A percentile compares a stretch with the other conserved stretches of the same genome.
These are phyloP conservation scores for Spatholobus suberectus DNA, from an alignment of 306 rosid genomes.

Conservation along the genomic window DNA sequence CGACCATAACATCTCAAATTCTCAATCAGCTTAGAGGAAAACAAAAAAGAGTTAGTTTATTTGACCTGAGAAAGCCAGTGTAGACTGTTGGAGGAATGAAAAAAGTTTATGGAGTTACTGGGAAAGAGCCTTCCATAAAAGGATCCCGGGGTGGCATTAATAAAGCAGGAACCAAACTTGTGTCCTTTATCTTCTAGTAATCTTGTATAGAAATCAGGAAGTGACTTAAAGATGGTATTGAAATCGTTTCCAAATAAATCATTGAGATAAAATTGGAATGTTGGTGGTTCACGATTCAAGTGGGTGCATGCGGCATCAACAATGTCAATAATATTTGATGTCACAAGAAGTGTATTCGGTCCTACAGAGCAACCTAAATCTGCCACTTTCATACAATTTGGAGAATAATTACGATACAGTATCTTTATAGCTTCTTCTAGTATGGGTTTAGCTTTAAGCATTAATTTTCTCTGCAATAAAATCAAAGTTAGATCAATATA, in stretches of 20 bases:
- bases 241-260: conserved; percentile 39
- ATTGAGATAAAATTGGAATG: conserved; percentile 11
- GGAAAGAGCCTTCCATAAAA: conserved; percentile 35
- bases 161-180: conserved; percentile 37
- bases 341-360: conserved; percentile 27
- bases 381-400: conserved; percentile 39
- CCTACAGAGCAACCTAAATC: conserved; percentile 56
- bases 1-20: too few species aligned
- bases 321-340: conserved; percentile 6
- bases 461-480: not conserved
- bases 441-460: not conserved
- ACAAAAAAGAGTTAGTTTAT: not conserved
- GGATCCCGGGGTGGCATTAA: conserved; percentile 51
- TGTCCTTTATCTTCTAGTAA: not conserved
- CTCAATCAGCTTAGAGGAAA: too few species aligned
- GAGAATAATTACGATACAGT: not conserved
- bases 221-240: not conserved
- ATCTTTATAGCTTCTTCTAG: conserved; percentile 21
- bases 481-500: too few species aligned
- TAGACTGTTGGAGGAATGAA: conserved; percentile 50
- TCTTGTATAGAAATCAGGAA: conserved; percentile 37
- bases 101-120: conserved; percentile 35
- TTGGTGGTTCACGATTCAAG: not conserved
- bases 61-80: conserved; percentile 49
- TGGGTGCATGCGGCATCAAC: not conserved